A percentile compares a stretch with the other conserved stretches of the same genome.
Evolutionary conservation across 2,329 filamentous ascomycete genomes (phyloP).

Genomic region (Hortaea sp.): DNA sequence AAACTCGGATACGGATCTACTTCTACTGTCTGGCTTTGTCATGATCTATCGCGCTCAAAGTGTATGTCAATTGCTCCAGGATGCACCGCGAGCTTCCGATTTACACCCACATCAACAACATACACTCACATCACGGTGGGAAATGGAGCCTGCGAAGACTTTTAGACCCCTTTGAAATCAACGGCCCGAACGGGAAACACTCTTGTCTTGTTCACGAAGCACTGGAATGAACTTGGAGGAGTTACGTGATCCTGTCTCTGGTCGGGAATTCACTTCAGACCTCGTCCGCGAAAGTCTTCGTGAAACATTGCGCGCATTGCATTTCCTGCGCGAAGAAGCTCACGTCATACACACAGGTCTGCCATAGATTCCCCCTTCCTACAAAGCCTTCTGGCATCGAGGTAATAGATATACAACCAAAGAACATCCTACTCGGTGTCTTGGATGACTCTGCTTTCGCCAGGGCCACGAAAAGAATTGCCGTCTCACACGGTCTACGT

Average conservation of each 20-base stretch:
- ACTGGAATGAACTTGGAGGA: constrained; percentile 31
- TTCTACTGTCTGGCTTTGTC: constrained; percentile 32
- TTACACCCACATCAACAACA: neutral
- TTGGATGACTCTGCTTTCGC: constrained; percentile 19
- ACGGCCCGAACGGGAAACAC: constrained; percentile 26
- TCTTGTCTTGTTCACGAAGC: constrained; percentile 27
- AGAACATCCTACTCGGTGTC: constrained; percentile 29
- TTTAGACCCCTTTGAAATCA: constrained; percentile 26
- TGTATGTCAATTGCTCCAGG: neutral
- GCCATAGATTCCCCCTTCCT: neutral
- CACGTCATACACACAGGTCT: constrained; percentile 21
- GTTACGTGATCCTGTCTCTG: constrained; percentile 21
- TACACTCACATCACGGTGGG: neutral
- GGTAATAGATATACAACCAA: constrained; percentile 27
- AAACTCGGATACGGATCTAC: constrained; percentile 35
- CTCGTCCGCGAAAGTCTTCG: constrained; percentile 12
- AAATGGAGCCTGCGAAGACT: neutral
- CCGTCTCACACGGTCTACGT: constrained; percentile 19
- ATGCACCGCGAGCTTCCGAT: constrained; percentile 1
- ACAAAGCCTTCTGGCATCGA: neutral
- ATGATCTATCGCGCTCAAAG: neutral
- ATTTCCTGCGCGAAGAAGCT: constrained; percentile 19
- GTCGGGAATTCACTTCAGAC: constrained; percentile 4
- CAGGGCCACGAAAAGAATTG: constrained; percentile 18
- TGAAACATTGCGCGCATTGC: constrained; percentile 17